phyloP scores from a whole-genome alignment of 495 filamentous ascomycete genomes.

The Cryomyces minteri region DNA sequence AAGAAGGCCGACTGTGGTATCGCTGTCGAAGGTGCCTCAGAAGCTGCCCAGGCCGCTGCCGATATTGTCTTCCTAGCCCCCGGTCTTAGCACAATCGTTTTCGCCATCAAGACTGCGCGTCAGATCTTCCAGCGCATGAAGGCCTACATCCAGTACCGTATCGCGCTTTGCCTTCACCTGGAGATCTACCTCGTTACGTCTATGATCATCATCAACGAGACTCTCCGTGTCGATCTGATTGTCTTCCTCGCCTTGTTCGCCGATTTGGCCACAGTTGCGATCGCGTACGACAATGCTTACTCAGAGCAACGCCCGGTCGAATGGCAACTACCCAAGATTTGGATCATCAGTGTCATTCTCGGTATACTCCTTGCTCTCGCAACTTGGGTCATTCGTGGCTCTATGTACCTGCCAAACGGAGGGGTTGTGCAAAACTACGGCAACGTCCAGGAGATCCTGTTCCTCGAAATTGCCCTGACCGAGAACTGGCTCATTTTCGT shows the following conservation, averaged over 20 bases:
- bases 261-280: slow-evolving; percentile 58
- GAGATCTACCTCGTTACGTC: slow-evolving; percentile 64
- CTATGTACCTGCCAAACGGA: slow-evolving; percentile 45
- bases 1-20: slow-evolving; percentile 66
- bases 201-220: slow-evolving; percentile 62
- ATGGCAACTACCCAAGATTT: slow-evolving; percentile 65
- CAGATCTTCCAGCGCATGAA: slow-evolving; percentile 76
- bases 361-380: slow-evolving; percentile 44
- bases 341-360: slow-evolving; percentile 52
- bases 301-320: slow-evolving; percentile 53
- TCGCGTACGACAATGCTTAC: slow-evolving; percentile 63
- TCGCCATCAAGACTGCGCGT: slow-evolving; percentile 60
- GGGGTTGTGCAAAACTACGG: slow-evolving; percentile 60
- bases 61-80: slow-evolving; percentile 69
- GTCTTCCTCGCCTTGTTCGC: slow-evolving; percentile 65
- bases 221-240: slow-evolving; percentile 44
- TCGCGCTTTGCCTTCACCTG: slow-evolving; percentile 56
- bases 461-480: slow-evolving; percentile 55
- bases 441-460: slow-evolving; percentile 52
- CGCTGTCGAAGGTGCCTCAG: slow-evolving; percentile 58
- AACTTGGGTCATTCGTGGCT: slow-evolving; percentile 53
- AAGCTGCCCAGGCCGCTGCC: slow-evolving; percentile 58
- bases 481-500: slow-evolving; percentile 74
- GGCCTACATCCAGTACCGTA: slow-evolving; percentile 67
- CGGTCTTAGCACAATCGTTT: slow-evolving; percentile 57